Evolutionary conservation across 163 green algal genomes (phyloP), one percentile per base, ranked within the genome.

Genomic region (Scenedesmus sp.): DNA sequence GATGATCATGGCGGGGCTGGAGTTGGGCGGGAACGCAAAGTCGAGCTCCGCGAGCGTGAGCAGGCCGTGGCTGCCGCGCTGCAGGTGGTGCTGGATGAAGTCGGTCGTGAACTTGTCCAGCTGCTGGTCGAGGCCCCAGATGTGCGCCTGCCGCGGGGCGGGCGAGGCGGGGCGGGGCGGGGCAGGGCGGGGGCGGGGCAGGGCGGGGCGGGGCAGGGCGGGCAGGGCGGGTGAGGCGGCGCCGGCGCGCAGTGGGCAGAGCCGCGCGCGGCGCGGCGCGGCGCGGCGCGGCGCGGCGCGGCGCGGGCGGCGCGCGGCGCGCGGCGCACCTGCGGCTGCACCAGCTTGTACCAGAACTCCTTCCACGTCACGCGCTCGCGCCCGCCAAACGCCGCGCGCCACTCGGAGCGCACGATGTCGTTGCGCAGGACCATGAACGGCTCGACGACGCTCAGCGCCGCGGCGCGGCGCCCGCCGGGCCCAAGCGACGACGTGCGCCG

Each of bases 311-410:
- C n/a, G 1, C 7, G 60, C 34, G 31, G 60, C 20, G 13, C 6
- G 4, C 10, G 24, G 11, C 57, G 24, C 57, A 78, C 70, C 57
- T 67, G 45, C n/a, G 70, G 73, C 48, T 73, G 73, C 34, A 81
- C 74, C 62, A 81, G 51, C 63, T 81, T 81, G 51, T 81, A 60
- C 74, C 74, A 81, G 39, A 81, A 81, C 51, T 75, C 74, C 51
- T 53, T 57, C 74, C 74, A 81, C 4, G 74, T 62, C 3, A 75
- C 63, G 7, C 74, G 64, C 63, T 81, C 74, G 47, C 51, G n/a
- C 14, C 33, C 34, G 1, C 74, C 74, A 65, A 81, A 75, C 22
- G 34, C 60, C 1, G 22, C 22, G 3, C 50, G 62, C 74, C 74
- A 81, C 60, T 81, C 74, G 9, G 33, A 26, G 9, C 74, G 36